These are phyloP conservation scores for Peronospora belbahrii DNA, from an alignment of 352 stramenopile species.

Conservation along the genomic window DNA sequence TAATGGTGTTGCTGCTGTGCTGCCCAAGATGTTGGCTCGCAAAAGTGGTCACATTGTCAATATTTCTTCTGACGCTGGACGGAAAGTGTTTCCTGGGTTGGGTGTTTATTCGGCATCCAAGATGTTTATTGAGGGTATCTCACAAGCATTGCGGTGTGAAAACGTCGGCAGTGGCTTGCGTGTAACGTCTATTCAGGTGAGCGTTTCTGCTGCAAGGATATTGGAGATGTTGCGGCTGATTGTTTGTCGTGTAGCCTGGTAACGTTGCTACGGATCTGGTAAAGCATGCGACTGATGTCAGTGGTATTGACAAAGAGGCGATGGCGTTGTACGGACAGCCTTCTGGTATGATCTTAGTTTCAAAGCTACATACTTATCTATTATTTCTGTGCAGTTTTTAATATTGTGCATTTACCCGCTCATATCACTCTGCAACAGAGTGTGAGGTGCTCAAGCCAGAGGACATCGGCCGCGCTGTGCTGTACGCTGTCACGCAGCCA, in stretches of 20 bases:
- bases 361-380: slow-evolving; percentile 11
- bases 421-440: slow-evolving; percentile 30
- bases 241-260: slow-evolving; percentile 51
- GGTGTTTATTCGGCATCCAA: slow-evolving; percentile 88
- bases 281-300: slow-evolving; percentile 65
- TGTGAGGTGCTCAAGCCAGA: slow-evolving; percentile 75
- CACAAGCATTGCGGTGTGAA: slow-evolving; percentile 77
- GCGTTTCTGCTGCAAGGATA: not conserved
- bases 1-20: slow-evolving; percentile 75
- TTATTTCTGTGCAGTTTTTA: slow-evolving; percentile 9
- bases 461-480: slow-evolving; percentile 80
- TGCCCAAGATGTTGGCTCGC: slow-evolving; percentile 65
- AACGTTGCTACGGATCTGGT: slow-evolving; percentile 89
- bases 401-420: slow-evolving; percentile 8
- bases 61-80: slow-evolving; percentile 80
- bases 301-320: slow-evolving; percentile 68
- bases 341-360: slow-evolving; percentile 28
- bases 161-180: slow-evolving; percentile 78
- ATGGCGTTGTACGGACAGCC: slow-evolving; percentile 56
- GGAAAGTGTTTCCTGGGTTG: slow-evolving; percentile 75
- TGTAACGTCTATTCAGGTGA: slow-evolving; percentile 79
- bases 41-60: slow-evolving; percentile 81
- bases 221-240: not conserved
- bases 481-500: slow-evolving; percentile 84
- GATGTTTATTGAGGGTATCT: slow-evolving; percentile 89